phyloP scores from a whole-genome alignment of 192 early-diverging fungal species.

The Coemansia reversa region DNA sequence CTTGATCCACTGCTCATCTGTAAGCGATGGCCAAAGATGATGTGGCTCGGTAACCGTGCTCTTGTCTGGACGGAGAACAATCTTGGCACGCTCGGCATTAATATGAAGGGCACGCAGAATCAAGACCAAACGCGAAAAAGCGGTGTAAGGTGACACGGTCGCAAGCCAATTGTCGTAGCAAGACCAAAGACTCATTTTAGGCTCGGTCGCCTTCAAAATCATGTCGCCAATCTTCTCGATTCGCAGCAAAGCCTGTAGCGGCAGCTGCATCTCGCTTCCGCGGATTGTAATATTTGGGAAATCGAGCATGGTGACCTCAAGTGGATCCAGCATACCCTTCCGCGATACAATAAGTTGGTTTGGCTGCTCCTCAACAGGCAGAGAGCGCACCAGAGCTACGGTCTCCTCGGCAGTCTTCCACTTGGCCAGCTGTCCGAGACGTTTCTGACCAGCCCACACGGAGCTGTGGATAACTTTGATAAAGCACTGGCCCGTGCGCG shows the following conservation, averaged over 20 bases:
- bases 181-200: constrained; percentile 89
- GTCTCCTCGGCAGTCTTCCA: constrained; percentile 99
- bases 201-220: constrained; percentile 97
- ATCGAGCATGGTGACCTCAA: constrained; percentile 86
- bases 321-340: constrained; percentile 99
- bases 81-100: constrained; percentile 97
- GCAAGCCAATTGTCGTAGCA: constrained; percentile 98
- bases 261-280: constrained; percentile 94
- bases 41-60: constrained; percentile 89
- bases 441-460: constrained; percentile 99
- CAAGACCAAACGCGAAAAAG: constrained; percentile 94
- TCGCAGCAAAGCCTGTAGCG: constrained; percentile 97
- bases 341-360: constrained; percentile 99
- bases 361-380: constrained; percentile 99
- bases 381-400: constrained; percentile 95
- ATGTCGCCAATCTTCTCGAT: constrained; percentile 98
- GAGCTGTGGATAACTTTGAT: constrained; percentile 99
- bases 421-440: constrained; percentile 97
- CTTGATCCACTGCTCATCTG: constrained; percentile 96
- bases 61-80: constrained; percentile 93
- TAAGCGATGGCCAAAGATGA: constrained; percentile 97
- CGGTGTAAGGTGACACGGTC: constrained; percentile 93
- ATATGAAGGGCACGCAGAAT: constrained; percentile 97
- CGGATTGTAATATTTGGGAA: constrained; percentile 99
- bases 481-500: constrained; percentile 97